Percentiles rank a stretch among this genome's conserved stretches.
These are phyloP conservation scores for Pyrus pyrifolia DNA, from an alignment of 306 rosid genomes.

Conservation along the genomic window DNA sequence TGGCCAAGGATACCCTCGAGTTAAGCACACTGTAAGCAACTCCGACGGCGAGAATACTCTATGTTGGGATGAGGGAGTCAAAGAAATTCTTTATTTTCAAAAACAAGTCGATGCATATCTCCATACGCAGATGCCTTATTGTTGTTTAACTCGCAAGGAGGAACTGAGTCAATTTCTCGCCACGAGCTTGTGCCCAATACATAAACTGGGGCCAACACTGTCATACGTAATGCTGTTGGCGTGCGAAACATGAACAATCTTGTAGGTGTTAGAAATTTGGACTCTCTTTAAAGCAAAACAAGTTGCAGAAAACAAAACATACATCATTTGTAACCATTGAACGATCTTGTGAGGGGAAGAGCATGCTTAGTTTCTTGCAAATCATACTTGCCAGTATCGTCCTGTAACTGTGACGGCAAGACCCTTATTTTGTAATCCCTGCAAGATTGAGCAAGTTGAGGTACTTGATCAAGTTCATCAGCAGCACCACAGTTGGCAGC, in stretches of 20 bases:
- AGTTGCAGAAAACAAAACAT: not conserved
- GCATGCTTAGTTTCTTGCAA: not conserved
- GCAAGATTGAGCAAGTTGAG: not conserved
- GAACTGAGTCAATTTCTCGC: slow-evolving; percentile 2
- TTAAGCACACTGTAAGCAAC: not conserved
- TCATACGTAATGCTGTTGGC: not conserved
- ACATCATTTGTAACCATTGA: not conserved
- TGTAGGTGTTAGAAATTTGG: not conserved
- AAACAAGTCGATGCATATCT: not conserved
- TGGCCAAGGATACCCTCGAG: too few relatives aligned
- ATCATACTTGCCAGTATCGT: not conserved
- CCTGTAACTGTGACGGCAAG: not conserved
- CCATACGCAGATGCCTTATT: not conserved
- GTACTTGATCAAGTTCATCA: not conserved
- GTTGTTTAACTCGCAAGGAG: not conserved
- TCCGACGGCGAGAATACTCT: not conserved
- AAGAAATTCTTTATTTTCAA: not conserved
- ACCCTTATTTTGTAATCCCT: not conserved
- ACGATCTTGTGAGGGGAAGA: not conserved
- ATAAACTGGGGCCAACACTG: not conserved
- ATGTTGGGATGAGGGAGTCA: not conserved
- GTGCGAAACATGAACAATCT: not conserved
- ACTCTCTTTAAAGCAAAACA: not conserved
- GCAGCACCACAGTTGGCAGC: too few relatives aligned
- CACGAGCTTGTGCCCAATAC: not conserved